A percentile compares a stretch with the other conserved stretches of the same genome.
Conservation (phyloP, 148 eudicot genomes). For the Beta vulgaris region DNA sequence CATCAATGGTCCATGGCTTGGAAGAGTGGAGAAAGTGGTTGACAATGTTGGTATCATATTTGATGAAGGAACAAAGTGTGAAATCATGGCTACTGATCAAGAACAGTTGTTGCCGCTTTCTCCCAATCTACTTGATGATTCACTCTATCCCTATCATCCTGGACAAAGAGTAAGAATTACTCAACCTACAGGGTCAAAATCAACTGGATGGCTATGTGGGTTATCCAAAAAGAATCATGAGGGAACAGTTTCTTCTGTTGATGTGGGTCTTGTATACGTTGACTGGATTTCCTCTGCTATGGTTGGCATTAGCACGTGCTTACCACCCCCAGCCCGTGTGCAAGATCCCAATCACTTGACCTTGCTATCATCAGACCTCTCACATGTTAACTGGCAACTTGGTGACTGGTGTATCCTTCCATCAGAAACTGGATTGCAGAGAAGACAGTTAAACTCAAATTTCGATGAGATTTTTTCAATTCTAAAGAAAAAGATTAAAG, state of each 20-base stretch:
- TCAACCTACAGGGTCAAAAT: slow-evolving; percentile 39
- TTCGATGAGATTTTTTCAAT: slow-evolving; percentile 59
- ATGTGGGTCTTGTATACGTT: slow-evolving; percentile 62
- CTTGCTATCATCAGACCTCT: slow-evolving; percentile 51
- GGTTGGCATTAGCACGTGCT: slow-evolving; percentile 25
- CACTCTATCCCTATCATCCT: slow-evolving; percentile 73
- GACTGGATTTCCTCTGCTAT: slow-evolving; percentile 77
- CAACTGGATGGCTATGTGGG: slow-evolving; percentile 77
- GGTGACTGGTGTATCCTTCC: slow-evolving; percentile 86
- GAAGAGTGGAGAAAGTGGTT: slow-evolving; percentile 66
- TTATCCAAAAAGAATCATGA: slow-evolving; percentile 50
- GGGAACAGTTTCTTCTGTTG: slow-evolving; percentile 68
- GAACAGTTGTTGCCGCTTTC: slow-evolving; percentile 54
- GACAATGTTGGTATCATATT: slow-evolving; percentile 59
- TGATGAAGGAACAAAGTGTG: slow-evolving; percentile 78
- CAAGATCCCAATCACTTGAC: slow-evolving; percentile 59
- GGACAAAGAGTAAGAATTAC: slow-evolving; percentile 74
- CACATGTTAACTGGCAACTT: slow-evolving; percentile 85
- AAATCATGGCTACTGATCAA: slow-evolving; percentile 49
- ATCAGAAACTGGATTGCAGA: slow-evolving; percentile 19
- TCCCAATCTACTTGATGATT: slow-evolving; percentile 71
- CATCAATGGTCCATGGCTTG: slow-evolving; percentile 77
- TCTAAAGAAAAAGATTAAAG: slow-evolving; percentile 59
- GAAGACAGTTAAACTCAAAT: slow-evolving; percentile 21
- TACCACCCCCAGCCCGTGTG: slow-evolving; percentile 47